These are phyloP conservation scores for Cladophialophora immunda DNA, from an alignment of 2,329 filamentous ascomycete genomes.

Conservation along the genomic window DNA sequence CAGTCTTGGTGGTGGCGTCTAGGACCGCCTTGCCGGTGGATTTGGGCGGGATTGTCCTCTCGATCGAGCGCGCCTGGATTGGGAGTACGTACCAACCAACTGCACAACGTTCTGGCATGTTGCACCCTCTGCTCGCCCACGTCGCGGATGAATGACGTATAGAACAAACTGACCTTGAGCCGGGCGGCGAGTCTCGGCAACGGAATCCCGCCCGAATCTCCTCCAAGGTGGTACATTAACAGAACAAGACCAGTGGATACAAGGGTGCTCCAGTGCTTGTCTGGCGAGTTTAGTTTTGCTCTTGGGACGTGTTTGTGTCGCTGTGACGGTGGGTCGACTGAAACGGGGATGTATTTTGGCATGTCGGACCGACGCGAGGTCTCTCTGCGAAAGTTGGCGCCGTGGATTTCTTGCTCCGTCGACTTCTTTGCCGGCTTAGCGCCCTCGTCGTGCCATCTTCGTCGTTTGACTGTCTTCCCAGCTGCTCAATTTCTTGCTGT, in stretches of 20 bases:
- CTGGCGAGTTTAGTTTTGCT: conserved; percentile 47
- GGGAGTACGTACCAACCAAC: too few species aligned
- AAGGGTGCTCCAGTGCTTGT: conserved; percentile 46
- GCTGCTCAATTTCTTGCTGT: conserved; percentile 72
- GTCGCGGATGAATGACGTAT: too few species aligned
- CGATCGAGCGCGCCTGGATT: conserved; percentile 34
- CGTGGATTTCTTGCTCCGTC: conserved; percentile 42
- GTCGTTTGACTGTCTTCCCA: conserved; percentile 57
- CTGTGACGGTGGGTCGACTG: too few species aligned
- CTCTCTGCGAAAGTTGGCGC: conserved; percentile 28
- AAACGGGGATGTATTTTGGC: too few species aligned
- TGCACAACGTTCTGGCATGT: too few species aligned
- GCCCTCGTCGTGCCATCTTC: conserved; percentile 51
- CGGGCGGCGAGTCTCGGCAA: too few species aligned
- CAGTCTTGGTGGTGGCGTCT: conserved; percentile 76
- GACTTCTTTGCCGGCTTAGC: conserved; percentile 47
- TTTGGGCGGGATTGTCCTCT: conserved; percentile 28
- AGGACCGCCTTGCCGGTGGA: conserved; percentile 69
- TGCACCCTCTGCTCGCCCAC: too few species aligned
- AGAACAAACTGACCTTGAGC: too few species aligned
- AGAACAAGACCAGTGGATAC: conserved; percentile 44
- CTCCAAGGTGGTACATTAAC: too few species aligned
- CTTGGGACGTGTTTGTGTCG: too few species aligned
- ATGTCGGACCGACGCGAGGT: conserved; percentile 29
- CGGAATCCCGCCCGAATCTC: too few species aligned